Evolutionary conservation across 2,329 filamentous ascomycete genomes (phyloP).

Genomic region (Xylaria sp.): DNA sequence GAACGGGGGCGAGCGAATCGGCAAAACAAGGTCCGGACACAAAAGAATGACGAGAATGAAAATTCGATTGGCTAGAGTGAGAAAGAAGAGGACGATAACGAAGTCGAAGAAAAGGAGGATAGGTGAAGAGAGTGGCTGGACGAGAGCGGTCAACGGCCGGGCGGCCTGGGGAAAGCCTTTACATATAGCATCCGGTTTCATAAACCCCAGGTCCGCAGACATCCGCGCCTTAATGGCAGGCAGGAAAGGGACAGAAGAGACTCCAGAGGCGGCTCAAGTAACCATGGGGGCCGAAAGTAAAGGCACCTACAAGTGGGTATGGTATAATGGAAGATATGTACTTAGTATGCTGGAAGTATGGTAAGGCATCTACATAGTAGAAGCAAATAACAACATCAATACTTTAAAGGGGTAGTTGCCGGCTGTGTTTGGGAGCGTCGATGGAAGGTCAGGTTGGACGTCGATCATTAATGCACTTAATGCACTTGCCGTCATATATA

Average conservation of each 20-base stretch:
- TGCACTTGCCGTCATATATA: conserved; percentile 7
- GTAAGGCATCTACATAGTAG: not conserved
- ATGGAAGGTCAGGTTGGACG: conserved; percentile 38
- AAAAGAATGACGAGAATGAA: conserved; percentile 31
- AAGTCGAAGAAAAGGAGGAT: conserved; percentile 3
- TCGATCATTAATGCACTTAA: conserved; percentile 46
- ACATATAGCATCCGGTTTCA: conserved; percentile 37
- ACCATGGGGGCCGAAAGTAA: not conserved
- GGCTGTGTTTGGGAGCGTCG: conserved; percentile 34
- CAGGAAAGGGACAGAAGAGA: conserved; percentile 1
- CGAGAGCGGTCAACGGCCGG: conserved; percentile 18
- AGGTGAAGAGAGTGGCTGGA: conserved; percentile 11
- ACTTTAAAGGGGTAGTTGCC: conserved; percentile 22
- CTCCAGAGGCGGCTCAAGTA: not conserved
- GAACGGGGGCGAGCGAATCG: conserved; percentile 9
- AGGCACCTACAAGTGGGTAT: not conserved
- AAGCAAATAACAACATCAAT: conserved; percentile 10
- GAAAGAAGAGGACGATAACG: conserved; percentile 6
- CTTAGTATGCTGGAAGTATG: not conserved
- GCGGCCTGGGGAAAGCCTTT: conserved; percentile 25
- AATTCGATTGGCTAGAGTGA: conserved; percentile 24
- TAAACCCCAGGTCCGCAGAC: conserved; percentile 6
- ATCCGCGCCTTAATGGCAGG: conserved; percentile 26
- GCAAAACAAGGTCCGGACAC: conserved; percentile 23
- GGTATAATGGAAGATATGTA: not conserved